phyloP scores from a whole-genome alignment of 805 yeast genomes.

The Saturnispora zaruensis region DNA sequence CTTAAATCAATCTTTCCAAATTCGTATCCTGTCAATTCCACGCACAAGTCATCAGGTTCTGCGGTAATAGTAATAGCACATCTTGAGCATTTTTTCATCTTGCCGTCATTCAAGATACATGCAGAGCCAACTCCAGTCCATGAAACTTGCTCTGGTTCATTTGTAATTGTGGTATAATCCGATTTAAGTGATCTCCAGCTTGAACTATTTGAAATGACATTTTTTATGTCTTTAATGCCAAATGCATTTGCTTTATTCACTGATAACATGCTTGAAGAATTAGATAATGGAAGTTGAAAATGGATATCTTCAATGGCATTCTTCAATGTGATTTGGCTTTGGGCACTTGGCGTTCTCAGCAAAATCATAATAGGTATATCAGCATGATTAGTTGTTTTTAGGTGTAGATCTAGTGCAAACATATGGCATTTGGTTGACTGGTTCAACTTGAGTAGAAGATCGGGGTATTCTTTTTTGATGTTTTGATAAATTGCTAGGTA shows the following conservation, averaged over 20 bases:
- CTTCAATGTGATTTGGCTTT: constrained; percentile 1
- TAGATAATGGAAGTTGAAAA: not conserved
- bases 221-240: not conserved
- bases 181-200: constrained; percentile 7
- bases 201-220: constrained; percentile 4
- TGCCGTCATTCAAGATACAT: constrained; percentile 3
- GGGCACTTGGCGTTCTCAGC: constrained; percentile 9
- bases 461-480: not conserved
- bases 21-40: constrained; percentile 14
- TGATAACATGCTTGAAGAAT: constrained; percentile 1
- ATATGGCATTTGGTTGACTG: constrained; percentile 6
- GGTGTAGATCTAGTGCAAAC: constrained; percentile 15
- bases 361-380: constrained; percentile 8
- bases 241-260: not conserved
- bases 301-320: constrained; percentile 1
- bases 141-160: not conserved
- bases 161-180: not conserved
- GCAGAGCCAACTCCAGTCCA: constrained; percentile 9
- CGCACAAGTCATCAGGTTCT: not conserved
- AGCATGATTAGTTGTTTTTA: constrained; percentile 7
- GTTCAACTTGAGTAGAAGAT: constrained; percentile 2
- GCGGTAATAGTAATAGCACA: constrained; percentile 10
- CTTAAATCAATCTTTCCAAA: constrained; percentile 13
- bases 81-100: constrained; percentile 11
- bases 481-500: not conserved